Percentiles rank a stretch among this genome's conserved stretches.
Conservation (phyloP, 768 basidiomycete genomes). For the Leccinum rimulosum region DNA sequence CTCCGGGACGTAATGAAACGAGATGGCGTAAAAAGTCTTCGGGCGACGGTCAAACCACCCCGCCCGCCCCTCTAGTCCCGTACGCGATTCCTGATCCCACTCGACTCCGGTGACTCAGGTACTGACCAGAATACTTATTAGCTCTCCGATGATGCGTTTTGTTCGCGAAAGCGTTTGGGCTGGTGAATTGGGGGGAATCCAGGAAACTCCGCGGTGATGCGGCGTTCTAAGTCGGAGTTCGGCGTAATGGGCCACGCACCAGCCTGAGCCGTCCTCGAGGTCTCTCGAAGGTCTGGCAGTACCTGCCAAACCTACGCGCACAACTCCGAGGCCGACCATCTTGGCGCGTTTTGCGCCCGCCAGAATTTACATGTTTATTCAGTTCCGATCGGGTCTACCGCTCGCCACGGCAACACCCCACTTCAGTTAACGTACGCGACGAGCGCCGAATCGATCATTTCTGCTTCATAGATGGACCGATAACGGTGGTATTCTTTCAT, state of each 20-base stretch:
- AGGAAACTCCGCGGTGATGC: neutral
- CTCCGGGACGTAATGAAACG: constrained; percentile 15
- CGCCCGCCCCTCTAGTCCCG: constrained; percentile 8
- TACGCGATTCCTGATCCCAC: neutral
- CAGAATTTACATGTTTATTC: neutral
- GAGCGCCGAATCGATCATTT: neutral
- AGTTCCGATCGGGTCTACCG: neutral
- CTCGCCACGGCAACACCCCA: constrained; percentile 13
- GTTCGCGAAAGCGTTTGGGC: neutral
- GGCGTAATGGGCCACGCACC: neutral
- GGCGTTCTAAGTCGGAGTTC: neutral
- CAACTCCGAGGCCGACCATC: constrained; percentile 5
- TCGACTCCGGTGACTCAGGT: neutral
- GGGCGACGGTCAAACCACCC: neutral
- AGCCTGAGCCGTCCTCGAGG: neutral
- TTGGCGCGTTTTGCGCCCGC: neutral
- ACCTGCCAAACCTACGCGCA: neutral
- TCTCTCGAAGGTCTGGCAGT: neutral
- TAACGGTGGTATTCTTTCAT: neutral
- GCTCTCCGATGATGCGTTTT: neutral
- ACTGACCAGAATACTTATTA: neutral
- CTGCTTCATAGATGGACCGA: constrained; percentile 14
- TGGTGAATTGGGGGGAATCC: neutral
- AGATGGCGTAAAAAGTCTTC: neutral
- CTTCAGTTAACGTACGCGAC: constrained; percentile 2